These are phyloP conservation scores for Cercophora scortea DNA, from an alignment of 495 filamentous ascomycete species.

Conservation along the genomic window DNA sequence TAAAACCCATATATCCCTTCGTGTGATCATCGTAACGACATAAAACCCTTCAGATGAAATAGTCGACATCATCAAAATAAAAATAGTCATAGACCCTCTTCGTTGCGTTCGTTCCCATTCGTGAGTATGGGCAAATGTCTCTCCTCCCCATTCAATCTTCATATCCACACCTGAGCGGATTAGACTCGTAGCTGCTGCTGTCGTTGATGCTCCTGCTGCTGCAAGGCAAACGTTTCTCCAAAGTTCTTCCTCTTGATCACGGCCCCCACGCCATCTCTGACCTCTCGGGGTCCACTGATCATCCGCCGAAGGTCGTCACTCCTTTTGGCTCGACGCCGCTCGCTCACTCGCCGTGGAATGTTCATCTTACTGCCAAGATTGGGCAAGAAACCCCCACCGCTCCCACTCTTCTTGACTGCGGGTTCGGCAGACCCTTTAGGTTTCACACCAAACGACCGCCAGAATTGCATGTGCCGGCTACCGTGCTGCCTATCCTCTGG, in stretches of 20 bases:
- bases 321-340: constrained; percentile 56
- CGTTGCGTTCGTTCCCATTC: too few relatives aligned
- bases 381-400: constrained; percentile 19
- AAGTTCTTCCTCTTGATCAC: constrained; percentile 35
- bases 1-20: too few relatives aligned
- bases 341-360: constrained; percentile 48
- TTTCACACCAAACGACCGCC: constrained; percentile 5
- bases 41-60: too few relatives aligned
- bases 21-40: too few relatives aligned
- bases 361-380: constrained; percentile 31
- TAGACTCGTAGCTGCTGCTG: too few relatives aligned
- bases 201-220: background rate
- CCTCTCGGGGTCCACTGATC: constrained; percentile 49
- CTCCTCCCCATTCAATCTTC: too few relatives aligned
- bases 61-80: too few relatives aligned
- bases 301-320: constrained; percentile 57
- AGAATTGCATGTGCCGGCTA: constrained; percentile 11
- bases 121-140: too few relatives aligned
- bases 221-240: constrained; percentile 6
- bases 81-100: too few relatives aligned
- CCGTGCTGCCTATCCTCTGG: constrained; percentile 11
- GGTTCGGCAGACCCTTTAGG: background rate
- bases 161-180: too few relatives aligned
- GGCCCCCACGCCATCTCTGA: constrained; percentile 45
- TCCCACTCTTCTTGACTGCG: background rate